Evolutionary conservation across 192 early-diverging fungal genomes (phyloP), one percentile per base, ranked within the genome.

Genomic region (Coemansia aciculifera): DNA sequence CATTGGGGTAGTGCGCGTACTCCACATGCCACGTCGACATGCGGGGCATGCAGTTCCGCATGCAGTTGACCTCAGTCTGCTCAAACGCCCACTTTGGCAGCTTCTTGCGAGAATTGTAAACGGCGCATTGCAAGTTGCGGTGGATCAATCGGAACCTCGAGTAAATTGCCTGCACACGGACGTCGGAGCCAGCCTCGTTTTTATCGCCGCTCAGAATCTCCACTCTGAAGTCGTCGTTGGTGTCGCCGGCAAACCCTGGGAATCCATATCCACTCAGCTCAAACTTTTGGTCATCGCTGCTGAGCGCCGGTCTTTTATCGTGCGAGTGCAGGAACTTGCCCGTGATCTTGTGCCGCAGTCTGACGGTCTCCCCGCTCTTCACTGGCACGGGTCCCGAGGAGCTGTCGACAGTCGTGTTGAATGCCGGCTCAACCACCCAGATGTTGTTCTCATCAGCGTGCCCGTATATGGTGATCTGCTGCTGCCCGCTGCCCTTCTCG

Each of bases 21-120:
- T 83, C 95, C 43, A 97, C 79, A 39, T 85, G 88, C 95, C 95
- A 99, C 3, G 87, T 79, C n/a, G 92, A 92, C 75, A 88, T 87
- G 38, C 84, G 72, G 24, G 88, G 83, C 46, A 77, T 72, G 62
- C 86, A 84, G 64, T 91, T 91, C 67, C 91, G 93, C 84, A 96
- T 97, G 61, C 98, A 96, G 62, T 93, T 95, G 52, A 94, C 89
- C 66, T 98, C 95, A 65, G 90, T 92, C 82, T 97, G 95, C n/a
- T 87, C 90, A 78, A 90, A 96, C 32, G 89, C 98, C 95, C 95
- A 98, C 38, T 93, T 89, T 36, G 98, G 98, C 56, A 99, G 85
- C 74, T 87, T 84, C 29, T 89, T 86, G 67, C 85, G 84, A 71
- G 91, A 89, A 42, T 92, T 91, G 72, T 91, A 92, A 29, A 99